Base-by-base conservation (phyloP, 2,329 filamentous ascomycete species). In the Ceratocystis albifundus region DNA sequence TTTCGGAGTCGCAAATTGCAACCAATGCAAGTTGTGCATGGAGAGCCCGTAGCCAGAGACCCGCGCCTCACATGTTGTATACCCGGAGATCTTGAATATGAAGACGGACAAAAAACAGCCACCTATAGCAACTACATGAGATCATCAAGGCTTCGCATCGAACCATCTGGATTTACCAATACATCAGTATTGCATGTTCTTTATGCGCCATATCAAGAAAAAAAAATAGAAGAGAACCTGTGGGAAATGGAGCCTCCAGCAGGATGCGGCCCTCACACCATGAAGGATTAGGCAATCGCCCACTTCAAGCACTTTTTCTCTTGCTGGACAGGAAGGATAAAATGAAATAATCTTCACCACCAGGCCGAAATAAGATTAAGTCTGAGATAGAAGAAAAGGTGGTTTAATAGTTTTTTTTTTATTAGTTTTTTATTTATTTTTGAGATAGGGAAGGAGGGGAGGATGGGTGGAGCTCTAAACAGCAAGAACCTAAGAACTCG, bases 161-260 rank as follows among this genome's bases (percentile, higher is more conserved):
- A 63, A 63, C 45, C 44, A 63, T 17, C 32, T 7, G 17, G 20
- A 3, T n/a, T 28, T 28, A 32, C 30, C n/a, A 59, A 25, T n/a
- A 59, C 15, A n/a, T n/a, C 17, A 30, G 22, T n/a, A n/a, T 59
- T 59, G 55, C 55, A 32, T 59, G 55, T 59, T 59, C 12, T 59
- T 36, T n/a, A 59, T 59, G 55, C 55, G 55, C 6, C 12, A 20
- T 17, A 59, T 36, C n/a, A n/a, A 55, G 10, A 5, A 22, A 55
- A 7, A 7, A n/a, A 28, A 4, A n/a, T 12, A 59, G 28, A 30
- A 25, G 25, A 57, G 30, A 10, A 28, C 28, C 17, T 12, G 53
- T 25, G 53, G 1, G 10, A 57, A 17, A 15, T 6, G 25, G 28
- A 30, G 22, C 8, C n/a, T 10, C 22, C 8, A 53, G 15, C 3